Evolutionary conservation across 805 yeast species (phyloP), one percentile per base, ranked within the genome.

Genomic region (Pichia eremophila): DNA sequence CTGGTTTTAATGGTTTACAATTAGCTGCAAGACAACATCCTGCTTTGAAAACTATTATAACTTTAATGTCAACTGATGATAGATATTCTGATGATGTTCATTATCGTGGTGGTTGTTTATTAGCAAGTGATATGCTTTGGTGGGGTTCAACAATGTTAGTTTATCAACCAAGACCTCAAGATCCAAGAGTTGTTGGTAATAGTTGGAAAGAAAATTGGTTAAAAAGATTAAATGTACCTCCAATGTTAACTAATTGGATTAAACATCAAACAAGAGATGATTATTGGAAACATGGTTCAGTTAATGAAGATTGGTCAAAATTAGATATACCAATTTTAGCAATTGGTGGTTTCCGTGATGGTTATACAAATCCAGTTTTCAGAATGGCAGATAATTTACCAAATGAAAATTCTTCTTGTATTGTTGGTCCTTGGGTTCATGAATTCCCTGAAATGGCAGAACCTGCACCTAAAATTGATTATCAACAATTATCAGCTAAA

Each of bases 401-500:
- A n/a, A 61, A 70, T 45, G 68, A 71, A n/a, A 56, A 67, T 32
- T 58, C 69, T 1, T 54, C 61, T 34, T 66, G 65, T 35, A 48
- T 71, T 15, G 64, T 72, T 53, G 75, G 75, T 22, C 76, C 75
- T 9, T 72, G 75, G 76, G 75, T 71, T 42, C 76, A 71, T 52
- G 75, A 71, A 51, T 71, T 63, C 55, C 76, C 75, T 4, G 75
- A 71, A 52, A 66, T 72, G 59, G 75, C 75, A 2, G 69, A 67
- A 34, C 75, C 75, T 8, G 62, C 63, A 10, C 75, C 76, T 32
- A 66, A 64, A 47, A 66, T 71, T 52, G 75, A 74, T 4, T 72
- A 66, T 46, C 70, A 68, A 38, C 73, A 72, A 50, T 44, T 70
- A 29, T 66, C 74, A 1, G 52, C 68, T 36, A 54, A 59, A 25